Evolutionary conservation across 1,284 basidiomycete genomes (phyloP), one percentile per base, ranked within the genome.

Genomic region (Ganoderma sp.): DNA sequence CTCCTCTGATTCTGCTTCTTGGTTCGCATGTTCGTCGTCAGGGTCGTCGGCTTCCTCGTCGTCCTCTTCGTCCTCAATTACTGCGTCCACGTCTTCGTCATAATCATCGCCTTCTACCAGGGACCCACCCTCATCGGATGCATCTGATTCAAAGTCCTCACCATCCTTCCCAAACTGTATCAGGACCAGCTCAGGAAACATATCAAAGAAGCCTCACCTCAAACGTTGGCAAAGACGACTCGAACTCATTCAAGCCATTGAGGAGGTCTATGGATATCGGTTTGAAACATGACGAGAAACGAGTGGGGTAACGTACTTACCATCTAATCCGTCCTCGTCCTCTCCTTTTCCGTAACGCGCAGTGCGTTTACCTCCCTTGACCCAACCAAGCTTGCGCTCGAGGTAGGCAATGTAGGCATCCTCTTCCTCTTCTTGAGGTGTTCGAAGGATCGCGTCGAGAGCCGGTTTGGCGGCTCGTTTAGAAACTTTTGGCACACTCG

Each of bases 351-450:
- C 77, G 64, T 76, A 76, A 50, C 73, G 74, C 7, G 67, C 59
- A 12, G 77, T 75, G 12, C 74, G 71, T 64, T 73, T 73, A 2
- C 75, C 75, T 41, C 73, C 71, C 50, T 79, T 78, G 17, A 66
- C 68, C 73, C 73, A 77, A 2, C 78, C 77, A 10, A 79, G 73
- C 67, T 78, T 79, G 8, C 71, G 65, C 59, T 79, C 78, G 17
- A 79, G 64, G 52, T 78, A 78, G 10, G 73, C 72, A 32, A 79
- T 79, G 54, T 78, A 79, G 3, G 76, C 75, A 43, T 78, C 78
- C 54, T 79, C 78, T 45, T 78, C 69, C 63, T 75, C 72, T 57
- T 79, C 78, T 39, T 75, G 68, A 25, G 70, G 50, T 0, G 73
- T 72, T 9, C 73, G 68, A 17, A 73, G 67, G 3, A 67, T 34